These are phyloP conservation scores for Acanthamoeba rhysodes DNA, from an alignment of 208 protist genomes.

Conservation along the genomic window DNA sequence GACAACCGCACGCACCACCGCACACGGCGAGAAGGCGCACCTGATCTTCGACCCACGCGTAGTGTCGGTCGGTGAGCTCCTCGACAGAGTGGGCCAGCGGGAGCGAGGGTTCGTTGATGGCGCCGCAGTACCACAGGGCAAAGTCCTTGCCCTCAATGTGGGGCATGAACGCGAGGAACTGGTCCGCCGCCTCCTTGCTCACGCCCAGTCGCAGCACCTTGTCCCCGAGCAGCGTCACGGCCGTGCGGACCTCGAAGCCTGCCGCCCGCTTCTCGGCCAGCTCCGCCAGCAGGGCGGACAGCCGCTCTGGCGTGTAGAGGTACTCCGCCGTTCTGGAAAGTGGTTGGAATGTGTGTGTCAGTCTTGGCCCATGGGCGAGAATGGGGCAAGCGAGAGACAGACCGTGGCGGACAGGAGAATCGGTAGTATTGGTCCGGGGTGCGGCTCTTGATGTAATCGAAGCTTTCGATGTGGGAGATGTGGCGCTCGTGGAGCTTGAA, in stretches of 20 bases:
- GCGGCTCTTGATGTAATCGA: neutral
- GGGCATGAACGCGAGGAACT: neutral
- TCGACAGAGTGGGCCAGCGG: neutral
- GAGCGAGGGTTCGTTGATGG: slow-evolving; percentile 39
- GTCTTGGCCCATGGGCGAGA: neutral
- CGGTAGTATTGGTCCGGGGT: neutral
- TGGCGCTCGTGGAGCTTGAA: neutral
- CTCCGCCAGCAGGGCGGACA: neutral
- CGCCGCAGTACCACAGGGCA: slow-evolving; percentile 25
- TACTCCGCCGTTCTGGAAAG: slow-evolving; percentile 10
- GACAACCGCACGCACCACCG: no score
- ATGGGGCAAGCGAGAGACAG: neutral
- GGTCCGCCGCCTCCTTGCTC: neutral
- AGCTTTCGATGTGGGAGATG: slow-evolving; percentile 49
- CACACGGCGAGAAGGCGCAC: neutral
- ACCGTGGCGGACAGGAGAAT: neutral
- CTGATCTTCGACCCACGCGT: slow-evolving; percentile 34
- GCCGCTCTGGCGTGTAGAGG: neutral
- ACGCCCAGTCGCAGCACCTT: neutral
- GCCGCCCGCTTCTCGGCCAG: neutral
- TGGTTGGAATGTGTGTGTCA: neutral
- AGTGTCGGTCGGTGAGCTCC: neutral
- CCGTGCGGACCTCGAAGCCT: neutral
- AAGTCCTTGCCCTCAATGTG: neutral
- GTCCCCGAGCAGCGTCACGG: neutral